These are phyloP conservation scores for Paraglomus brasilianum DNA, from an alignment of 192 early-diverging fungal genomes.

Conservation along the genomic window DNA sequence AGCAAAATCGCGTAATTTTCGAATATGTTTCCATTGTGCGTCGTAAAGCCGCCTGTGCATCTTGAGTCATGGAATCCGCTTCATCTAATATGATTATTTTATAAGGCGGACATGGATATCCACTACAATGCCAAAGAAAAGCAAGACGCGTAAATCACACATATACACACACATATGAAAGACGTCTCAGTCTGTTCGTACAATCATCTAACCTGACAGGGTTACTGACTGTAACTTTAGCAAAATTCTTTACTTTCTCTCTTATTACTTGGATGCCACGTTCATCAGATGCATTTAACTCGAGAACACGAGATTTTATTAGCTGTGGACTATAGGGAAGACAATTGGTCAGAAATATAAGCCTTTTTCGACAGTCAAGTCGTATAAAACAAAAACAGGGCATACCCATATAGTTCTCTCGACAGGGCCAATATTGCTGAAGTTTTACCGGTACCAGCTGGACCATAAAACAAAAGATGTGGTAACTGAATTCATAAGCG, in stretches of 20 bases:
- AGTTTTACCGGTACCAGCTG: conserved; percentile 97
- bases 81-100: conserved; percentile 97
- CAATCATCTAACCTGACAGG: neutral
- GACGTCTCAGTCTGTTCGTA: conserved; percentile 42
- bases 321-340: conserved; percentile 66
- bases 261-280: conserved; percentile 93
- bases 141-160: neutral
- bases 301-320: conserved; percentile 77
- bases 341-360: neutral
- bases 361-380: neutral
- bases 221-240: conserved; percentile 50
- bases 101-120: conserved; percentile 74
- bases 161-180: neutral
- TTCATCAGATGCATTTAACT: conserved; percentile 97
- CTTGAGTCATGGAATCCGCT: conserved; percentile 94
- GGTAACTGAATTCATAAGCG: conserved; percentile 65
- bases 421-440: conserved; percentile 90
- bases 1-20: conserved; percentile 87
- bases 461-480: conserved; percentile 96
- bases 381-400: neutral
- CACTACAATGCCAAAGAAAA: conserved; percentile 12
- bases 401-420: conserved; percentile 78
- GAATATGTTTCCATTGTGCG: conserved; percentile 96
- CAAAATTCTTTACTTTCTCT: conserved; percentile 94
- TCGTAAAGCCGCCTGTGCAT: conserved; percentile 90